Evolutionary conservation across 1,284 basidiomycete species (phyloP).

Genomic region (Coriolopsis trogii): DNA sequence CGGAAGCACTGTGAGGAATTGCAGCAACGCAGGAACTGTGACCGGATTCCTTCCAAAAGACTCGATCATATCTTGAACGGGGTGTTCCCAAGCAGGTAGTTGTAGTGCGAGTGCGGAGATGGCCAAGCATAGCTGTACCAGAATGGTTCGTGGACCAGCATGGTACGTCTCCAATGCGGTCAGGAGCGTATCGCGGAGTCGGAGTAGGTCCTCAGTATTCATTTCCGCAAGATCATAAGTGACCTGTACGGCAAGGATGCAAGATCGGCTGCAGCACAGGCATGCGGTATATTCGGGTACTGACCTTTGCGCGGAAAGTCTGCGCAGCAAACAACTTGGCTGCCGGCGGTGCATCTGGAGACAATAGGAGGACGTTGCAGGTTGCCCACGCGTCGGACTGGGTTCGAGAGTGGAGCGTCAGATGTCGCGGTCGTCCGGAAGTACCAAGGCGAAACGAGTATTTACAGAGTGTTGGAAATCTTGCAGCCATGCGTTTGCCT

Average conservation of each 20-base stretch:
- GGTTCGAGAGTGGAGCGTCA: constrained; percentile 49
- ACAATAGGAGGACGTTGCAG: constrained; percentile 88
- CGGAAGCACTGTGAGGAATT: constrained; percentile 91
- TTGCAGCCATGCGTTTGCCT: constrained; percentile 90
- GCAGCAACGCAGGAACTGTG: constrained; percentile 84
- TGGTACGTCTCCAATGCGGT: constrained; percentile 73
- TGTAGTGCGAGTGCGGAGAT: constrained; percentile 92
- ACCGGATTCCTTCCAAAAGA: constrained; percentile 83
- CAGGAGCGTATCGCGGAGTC: constrained; percentile 87
- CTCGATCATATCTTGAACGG: constrained; percentile 84
- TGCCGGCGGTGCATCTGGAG: constrained; percentile 77
- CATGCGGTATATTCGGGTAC: constrained; percentile 28
- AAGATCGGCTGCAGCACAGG: constrained; percentile 5
- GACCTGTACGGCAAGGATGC: constrained; percentile 57
- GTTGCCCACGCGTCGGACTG: constrained; percentile 96
- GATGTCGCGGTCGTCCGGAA: constrained; percentile 53
- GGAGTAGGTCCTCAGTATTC: constrained; percentile 66
- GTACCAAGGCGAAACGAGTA: constrained; percentile 66
- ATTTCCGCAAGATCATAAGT: constrained; percentile 96
- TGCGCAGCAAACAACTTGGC: constrained; percentile 96
- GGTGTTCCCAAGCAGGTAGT: constrained; percentile 85
- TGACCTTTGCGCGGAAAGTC: constrained; percentile 93
- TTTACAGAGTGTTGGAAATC: constrained; percentile 97
- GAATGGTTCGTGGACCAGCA: constrained; percentile 81
- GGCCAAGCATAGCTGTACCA: constrained; percentile 90